Percentiles rank a stretch among this genome's conserved stretches.
These are phyloP conservation scores for Pestalotiopsis sp. DNA, from an alignment of 2,329 filamentous ascomycete genomes.

Conservation along the genomic window DNA sequence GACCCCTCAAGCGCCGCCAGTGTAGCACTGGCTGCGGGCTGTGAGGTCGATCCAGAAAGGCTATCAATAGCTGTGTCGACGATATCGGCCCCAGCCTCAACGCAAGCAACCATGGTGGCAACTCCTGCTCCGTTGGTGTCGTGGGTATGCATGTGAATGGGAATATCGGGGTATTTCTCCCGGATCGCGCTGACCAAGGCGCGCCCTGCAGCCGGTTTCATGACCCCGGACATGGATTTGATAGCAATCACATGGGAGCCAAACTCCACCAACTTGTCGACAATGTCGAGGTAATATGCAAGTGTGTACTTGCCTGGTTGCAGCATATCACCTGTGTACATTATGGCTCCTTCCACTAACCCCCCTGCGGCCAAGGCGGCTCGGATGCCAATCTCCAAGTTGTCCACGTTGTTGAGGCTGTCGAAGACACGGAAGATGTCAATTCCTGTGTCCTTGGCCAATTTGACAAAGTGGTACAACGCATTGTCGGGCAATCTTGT, in stretches of 20 bases:
- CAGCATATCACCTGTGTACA: too few relatives aligned
- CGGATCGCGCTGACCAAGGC: constrained; percentile 84
- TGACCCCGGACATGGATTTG: constrained; percentile 97
- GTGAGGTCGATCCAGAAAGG: constrained; percentile 97
- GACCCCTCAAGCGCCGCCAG: constrained; percentile 89
- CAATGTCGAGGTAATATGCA: constrained; percentile 86
- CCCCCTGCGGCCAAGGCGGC: constrained; percentile 94
- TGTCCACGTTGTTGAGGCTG: constrained; percentile 91
- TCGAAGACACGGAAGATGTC: constrained; percentile 99
- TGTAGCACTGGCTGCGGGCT: constrained; percentile 95
- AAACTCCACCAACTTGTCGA: constrained; percentile 87
- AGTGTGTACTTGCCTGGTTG: too few relatives aligned
- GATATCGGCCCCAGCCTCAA: constrained; percentile 88
- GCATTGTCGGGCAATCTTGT: constrained; percentile 83
- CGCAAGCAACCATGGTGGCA: constrained; percentile 96
- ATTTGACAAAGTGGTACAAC: constrained; percentile 96
- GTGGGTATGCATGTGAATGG: constrained; percentile 98
- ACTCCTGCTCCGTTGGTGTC: constrained; percentile 98
- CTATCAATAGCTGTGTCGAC: constrained; percentile 96
- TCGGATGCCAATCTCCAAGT: constrained; percentile 96
- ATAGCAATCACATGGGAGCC: constrained; percentile 89
- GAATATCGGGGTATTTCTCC: constrained; percentile 93
- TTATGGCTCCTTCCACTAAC: constrained; percentile 79
- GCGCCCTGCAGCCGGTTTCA: constrained; percentile 92
- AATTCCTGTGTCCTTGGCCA: constrained; percentile 97